Base-by-base conservation (phyloP, 345 rosid species). In the Acer campestre region DNA sequence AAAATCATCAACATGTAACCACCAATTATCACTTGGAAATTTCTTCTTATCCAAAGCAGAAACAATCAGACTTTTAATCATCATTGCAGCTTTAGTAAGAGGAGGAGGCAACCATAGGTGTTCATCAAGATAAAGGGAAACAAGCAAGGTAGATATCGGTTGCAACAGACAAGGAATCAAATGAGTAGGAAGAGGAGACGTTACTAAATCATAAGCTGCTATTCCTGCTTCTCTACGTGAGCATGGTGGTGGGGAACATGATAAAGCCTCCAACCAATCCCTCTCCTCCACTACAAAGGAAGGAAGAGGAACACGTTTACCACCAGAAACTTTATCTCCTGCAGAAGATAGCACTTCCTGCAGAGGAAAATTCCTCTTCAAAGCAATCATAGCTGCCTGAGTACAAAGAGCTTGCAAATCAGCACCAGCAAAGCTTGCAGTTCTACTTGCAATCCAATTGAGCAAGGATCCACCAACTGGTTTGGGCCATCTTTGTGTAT, bases 321-420 rank as follows among this genome's bases (percentile, higher is more conserved):
- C 74, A 73, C 85, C 82, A 66, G 84, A 80, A 82, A 71, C 73
- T 81, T 85, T 86, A 85, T 82, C 76, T 80, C 86, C 90, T 71
- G 97, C 97, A 77, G 92, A 91, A 13, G 95, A 87, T 83, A 96
- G 71, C 76, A 88, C 82, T 79, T 89, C 90, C 44, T 91, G 99
- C 87, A 96, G 87, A 77, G 99, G 97, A 80, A 96, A 96, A 83
- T 89, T 94, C 83, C 95, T 92, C 85, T 94, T 96, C 85, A 96
- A 82, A 66, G 97, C 94, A 86, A 90, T 84, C 78, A 92, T 87
- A 79, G 91, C 97, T 63, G 97, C 97, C 79, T 92, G 99, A 49
- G 98, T 92, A 81, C 99, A 96, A 72, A 96, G 98, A 74, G 97
- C 94, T 89, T 96, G 97, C 81, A 96, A 84, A 91, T 96, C 98